Percentiles rank a stretch among this genome's conserved stretches.
phyloP scores from a whole-genome alignment of 2,329 filamentous ascomycete species.

The Alternaria sp. region DNA sequence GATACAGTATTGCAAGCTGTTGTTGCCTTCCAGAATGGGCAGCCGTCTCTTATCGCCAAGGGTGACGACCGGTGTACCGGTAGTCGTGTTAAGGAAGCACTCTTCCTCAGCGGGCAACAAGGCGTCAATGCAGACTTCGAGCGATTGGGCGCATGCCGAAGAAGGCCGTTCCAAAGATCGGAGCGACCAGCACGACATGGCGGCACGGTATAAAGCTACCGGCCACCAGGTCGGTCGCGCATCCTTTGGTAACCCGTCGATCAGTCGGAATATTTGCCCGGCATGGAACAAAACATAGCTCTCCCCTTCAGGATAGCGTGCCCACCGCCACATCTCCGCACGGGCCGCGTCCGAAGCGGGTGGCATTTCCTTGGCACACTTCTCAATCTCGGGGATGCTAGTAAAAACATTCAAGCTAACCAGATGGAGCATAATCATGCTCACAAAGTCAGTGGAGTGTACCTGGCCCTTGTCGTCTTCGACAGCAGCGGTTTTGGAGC shows the following conservation, averaged over 20 bases:
- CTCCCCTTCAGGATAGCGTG: conserved; percentile 11
- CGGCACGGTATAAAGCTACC: conserved; percentile 12
- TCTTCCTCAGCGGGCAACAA: conserved; percentile 9
- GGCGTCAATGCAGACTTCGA: conserved; percentile 7
- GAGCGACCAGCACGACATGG: conserved; percentile 15
- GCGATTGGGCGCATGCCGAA: background rate
- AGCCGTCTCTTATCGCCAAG: background rate
- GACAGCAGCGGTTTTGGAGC: background rate
- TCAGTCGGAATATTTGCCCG: conserved; percentile 13
- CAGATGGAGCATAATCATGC: conserved; percentile 18
- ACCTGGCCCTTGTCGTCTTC: background rate
- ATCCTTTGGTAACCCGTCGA: conserved; percentile 8
- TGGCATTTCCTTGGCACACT: conserved; percentile 11
- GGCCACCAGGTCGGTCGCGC: conserved; percentile 16
- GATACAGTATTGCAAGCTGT: conserved; percentile 12
- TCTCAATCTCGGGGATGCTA: conserved; percentile 17
- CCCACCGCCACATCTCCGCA: conserved; percentile 11
- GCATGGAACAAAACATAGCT: conserved; percentile 17
- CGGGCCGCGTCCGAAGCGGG: conserved; percentile 5
- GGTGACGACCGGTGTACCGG: conserved; percentile 8
- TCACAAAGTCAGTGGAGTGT: background rate
- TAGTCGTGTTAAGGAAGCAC: conserved; percentile 2
- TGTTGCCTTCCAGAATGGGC: background rate
- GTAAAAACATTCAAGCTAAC: conserved; percentile 18
- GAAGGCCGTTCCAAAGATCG: conserved; percentile 1